Base-by-base conservation (phyloP, 2,329 filamentous ascomycete genomes). In the Fusarium scirpi region DNA sequence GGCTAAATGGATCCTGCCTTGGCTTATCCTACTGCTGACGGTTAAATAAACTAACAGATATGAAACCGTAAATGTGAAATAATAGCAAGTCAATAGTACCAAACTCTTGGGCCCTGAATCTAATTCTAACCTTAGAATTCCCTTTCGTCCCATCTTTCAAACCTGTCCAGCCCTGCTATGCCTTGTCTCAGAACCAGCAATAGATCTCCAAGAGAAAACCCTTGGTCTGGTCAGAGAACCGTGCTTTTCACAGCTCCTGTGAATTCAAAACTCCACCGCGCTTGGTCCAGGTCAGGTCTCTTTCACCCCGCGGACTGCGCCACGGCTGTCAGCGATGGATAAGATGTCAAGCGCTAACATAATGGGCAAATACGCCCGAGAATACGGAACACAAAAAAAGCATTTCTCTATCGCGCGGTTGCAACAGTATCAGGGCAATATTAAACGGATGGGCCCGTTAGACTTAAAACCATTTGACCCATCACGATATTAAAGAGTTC, bases 291-390 rank as follows among this genome's bases (percentile, higher is more conserved):
- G 32, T 18, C 10, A 11, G 22, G 25, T 40, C 48, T 29, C 29
- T 34, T 29, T 24, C 62, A 45, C 54, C 41, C 30, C 52, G 54
- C 57, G 58, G 57, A 55, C 72, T 74, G 70, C 72, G 72, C 72
- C 72, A 74, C 72, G 67, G 59, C 48, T 67, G 62, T 69, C 57
- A 67, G 60, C 58, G 69, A 63, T 53, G 62, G 45, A 51, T 29
- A 48, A 40, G 13, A 62, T 32, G 30, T 45, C 32, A 53, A 62
- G 61, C 62, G 62, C 40, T 53, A 62, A 61, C 61, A 46, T 65
- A 55, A 34, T 55, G 29, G 29, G 47, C 32, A 15, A 45, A 67
- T 66, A 62, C 55, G 63, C 60, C 34, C 25, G 58, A 52, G 54
- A 49, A 63, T 56, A 56, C 43, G 67, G 49, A 67, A 55, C 47